Percentiles rank a stretch among this genome's conserved stretches.
phyloP scores from a whole-genome alignment of 345 rosid species.

The Gossypium bickii region DNA sequence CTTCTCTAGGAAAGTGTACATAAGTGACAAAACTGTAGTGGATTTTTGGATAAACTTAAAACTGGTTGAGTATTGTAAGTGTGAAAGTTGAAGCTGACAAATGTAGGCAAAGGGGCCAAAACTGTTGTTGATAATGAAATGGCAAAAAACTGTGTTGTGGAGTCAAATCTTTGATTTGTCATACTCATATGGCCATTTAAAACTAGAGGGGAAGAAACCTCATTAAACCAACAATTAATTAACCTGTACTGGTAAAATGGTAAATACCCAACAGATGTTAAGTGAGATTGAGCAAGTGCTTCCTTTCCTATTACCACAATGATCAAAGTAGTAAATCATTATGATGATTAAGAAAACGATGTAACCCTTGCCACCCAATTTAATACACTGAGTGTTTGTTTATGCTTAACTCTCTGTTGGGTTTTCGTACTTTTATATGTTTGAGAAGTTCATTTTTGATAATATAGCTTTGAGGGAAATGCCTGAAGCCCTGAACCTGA shows the following conservation, averaged over 20 bases:
- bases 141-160: conserved; percentile 7
- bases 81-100: conserved; percentile 11
- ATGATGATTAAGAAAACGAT: conserved; percentile 8
- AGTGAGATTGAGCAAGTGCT: background rate
- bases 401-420: background rate
- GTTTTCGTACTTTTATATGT: background rate
- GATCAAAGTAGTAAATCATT: background rate
- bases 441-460: background rate
- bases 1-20: background rate
- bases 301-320: background rate
- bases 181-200: background rate
- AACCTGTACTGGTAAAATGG: background rate
- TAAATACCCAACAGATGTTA: conserved; percentile 4
- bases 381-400: background rate
- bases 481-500: conserved; percentile 3
- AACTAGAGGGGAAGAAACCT: background rate
- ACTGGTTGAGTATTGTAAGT: background rate
- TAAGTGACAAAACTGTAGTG: background rate
- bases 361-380: conserved; percentile 3
- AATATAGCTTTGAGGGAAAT: background rate
- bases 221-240: background rate
- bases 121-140: conserved; percentile 1
- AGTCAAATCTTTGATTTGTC: conserved; percentile 18
- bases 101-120: background rate
- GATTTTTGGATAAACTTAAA: background rate